Evolutionary conservation across 768 basidiomycete genomes (phyloP), one percentile per base, ranked within the genome.

Genomic region (Calocybe indica): DNA sequence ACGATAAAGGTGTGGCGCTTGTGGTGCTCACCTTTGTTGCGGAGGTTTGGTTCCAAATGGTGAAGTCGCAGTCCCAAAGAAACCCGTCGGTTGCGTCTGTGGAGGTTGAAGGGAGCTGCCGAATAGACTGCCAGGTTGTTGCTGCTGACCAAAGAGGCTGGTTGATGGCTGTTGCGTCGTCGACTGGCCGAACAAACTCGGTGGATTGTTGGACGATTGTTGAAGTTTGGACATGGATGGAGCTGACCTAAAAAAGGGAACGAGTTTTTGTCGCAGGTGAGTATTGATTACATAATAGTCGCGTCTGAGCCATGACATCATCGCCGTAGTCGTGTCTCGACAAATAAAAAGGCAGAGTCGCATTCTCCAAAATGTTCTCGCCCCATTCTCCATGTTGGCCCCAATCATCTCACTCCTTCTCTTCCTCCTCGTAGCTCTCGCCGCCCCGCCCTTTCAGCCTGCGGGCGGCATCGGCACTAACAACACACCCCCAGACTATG

Each of bases 171-270:
- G 47, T n/a, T 53, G 48, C 41, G 54, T 45, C 45, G 50, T 36
- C 11, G 56, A 49, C 29, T 59, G 57, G 13, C 74, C 68, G 52
- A 76, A 75, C 28, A 72, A 44, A 22, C 22, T 22, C 22, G 22
- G 22, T 4, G 22, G 22, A 22, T 22, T 22, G 22, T 22, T 22
- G 22, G 22, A 22, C 22, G 22, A 22, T 22, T 1, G 4, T 22
- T 1, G 4, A 22, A 22, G 22, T 22, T 22, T 22, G 22, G 22
- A 22, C 22, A 22, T 22, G 22, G 49, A n/a, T 47, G 35, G 22
- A 47, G 53, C 45, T 72, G 65, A 35, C 65, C 53, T n/a, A 41
- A 66, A 66, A 31, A 64, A 45, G 10, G 52, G 37, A 46, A 51
- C 32, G 22, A 33, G 48, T 40, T 55, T 44, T 47, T 59, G 57